Evolutionary conservation across 2,329 filamentous ascomycete species (phyloP).

Genomic region (Trichoderma sp.): DNA sequence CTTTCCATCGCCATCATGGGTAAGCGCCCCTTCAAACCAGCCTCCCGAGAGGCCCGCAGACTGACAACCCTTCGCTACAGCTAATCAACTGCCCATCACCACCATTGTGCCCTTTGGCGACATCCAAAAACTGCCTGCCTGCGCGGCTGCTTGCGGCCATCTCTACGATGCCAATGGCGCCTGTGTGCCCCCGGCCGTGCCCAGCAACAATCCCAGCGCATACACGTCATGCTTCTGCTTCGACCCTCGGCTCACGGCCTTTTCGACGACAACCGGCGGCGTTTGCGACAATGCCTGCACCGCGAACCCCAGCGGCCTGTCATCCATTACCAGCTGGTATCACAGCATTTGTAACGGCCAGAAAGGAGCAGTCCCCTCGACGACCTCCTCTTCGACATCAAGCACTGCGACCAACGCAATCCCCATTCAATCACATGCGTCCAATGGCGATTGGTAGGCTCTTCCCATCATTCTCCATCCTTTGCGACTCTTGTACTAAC

Average conservation of each 20-base stretch:
- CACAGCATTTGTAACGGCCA: constrained; percentile 63
- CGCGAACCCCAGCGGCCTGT: constrained; percentile 50
- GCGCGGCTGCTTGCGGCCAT: constrained; percentile 60
- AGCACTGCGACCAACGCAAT: constrained; percentile 19
- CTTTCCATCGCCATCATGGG: constrained; percentile 41
- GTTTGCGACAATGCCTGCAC: constrained; percentile 67
- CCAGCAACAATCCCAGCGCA: constrained; percentile 52
- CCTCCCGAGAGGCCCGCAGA: constrained; percentile 7
- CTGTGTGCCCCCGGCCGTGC: constrained; percentile 65
- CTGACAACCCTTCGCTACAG: constrained; percentile 2
- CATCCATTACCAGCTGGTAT: constrained; percentile 71
- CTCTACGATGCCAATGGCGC: constrained; percentile 72
- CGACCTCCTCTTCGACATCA: constrained; percentile 27
- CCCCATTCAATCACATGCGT: constrained; percentile 31
- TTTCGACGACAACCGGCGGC: constrained; percentile 59
- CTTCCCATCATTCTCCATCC: background rate
- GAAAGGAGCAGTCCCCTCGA: constrained; percentile 31
- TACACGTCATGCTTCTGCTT: constrained; percentile 77
- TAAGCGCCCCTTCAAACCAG: constrained; percentile 31
- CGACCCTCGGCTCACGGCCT: constrained; percentile 60
- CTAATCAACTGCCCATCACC: constrained; percentile 40
- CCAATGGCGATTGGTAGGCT: constrained; percentile 54
- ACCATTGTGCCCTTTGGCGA: constrained; percentile 60
- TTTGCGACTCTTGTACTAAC: background rate
- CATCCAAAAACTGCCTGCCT: constrained; percentile 57